Evolutionary conservation across 345 rosid genomes (phyloP), one percentile per base, ranked within the genome.

Genomic region (Acer yangbiense): DNA sequence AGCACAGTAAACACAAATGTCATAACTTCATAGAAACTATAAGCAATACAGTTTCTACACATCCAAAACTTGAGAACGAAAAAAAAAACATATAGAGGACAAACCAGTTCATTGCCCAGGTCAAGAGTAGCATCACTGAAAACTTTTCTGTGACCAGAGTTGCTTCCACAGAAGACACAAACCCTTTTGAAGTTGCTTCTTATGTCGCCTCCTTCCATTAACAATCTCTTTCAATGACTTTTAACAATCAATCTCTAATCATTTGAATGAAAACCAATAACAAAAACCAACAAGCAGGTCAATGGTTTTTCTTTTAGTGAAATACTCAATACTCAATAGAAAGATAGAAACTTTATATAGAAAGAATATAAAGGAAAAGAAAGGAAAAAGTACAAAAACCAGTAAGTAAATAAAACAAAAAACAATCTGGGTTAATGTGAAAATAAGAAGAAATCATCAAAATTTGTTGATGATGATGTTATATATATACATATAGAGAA

Each of bases 121-220:
- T 93, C 89, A 80, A 92, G 83, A 81, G 99, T 96, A 82, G 99
- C 98, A 68, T 92, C 93, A 71, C 96, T 88, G 87, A 92, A 95
- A 66, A 93, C 89, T 82, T 91, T 78, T 80, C 97, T 88, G 77
- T 87, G 80, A 77, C 99, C 98, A 75, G 97, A 83, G 80, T 90
- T 86, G 88, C 99, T 95, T 76, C 99, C 99, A 80, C 99, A 95
- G 80, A 91, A 95, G 17, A 95, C 99, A 85, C 98, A 95, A 25
- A 95, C 76, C 86, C 89, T 91, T 68, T 82, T 91, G 88, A 93
- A 95, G 83, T 83, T 89, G 89, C 84, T 86, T 25, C 78, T 61
- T 20, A 69, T 72, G 27, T 73, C 65, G 55, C 74, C 85, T 63
- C 83, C 92, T 55, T 90, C 97, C 99, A 93, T 93, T 82, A 25